A percentile compares a stretch with the other conserved stretches of the same genome.
phyloP scores from a whole-genome alignment of 2,329 filamentous ascomycete species.

The Claviceps fusiformis region DNA sequence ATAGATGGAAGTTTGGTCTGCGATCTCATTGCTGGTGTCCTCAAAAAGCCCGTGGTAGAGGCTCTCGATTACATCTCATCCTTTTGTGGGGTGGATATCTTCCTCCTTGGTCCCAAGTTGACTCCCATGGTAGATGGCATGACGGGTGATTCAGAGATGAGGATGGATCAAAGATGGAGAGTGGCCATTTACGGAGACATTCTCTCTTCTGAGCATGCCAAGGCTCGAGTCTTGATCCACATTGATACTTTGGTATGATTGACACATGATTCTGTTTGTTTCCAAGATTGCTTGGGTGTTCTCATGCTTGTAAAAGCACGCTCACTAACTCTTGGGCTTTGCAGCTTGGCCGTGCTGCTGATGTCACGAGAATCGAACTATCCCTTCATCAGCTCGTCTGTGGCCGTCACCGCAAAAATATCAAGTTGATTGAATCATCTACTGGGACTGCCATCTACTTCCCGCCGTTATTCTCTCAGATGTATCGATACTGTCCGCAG shows the following conservation, averaged over 20 bases:
- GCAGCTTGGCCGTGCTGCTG: constrained; percentile 60
- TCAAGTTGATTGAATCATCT: constrained; percentile 91
- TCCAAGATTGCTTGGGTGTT: background rate
- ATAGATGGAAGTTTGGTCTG: constrained; percentile 85
- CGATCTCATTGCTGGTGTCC: constrained; percentile 50
- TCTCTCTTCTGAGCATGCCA: constrained; percentile 90
- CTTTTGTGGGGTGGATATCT: constrained; percentile 92
- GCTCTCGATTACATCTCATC: constrained; percentile 77
- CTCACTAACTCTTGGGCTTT: background rate
- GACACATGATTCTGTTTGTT: background rate
- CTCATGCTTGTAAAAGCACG: background rate
- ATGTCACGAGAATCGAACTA: constrained; percentile 69
- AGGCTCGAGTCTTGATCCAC: constrained; percentile 90
- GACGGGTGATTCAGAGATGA: constrained; percentile 68
- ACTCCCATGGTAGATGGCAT: constrained; percentile 62
- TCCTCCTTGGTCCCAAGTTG: constrained; percentile 81
- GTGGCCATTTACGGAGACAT: constrained; percentile 92
- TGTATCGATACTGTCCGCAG: constrained; percentile 79
- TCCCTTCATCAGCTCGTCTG: constrained; percentile 86
- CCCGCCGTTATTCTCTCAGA: constrained; percentile 79
- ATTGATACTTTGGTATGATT: constrained; percentile 74
- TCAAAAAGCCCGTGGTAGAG: constrained; percentile 64
- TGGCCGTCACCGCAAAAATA: constrained; percentile 88
- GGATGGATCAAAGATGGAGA: constrained; percentile 79
- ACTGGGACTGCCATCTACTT: constrained; percentile 98